Percentiles rank a stretch among this genome's conserved stretches.
Conservation (phyloP, 139 green algal genomes). For the Ulvella scutata region DNA sequence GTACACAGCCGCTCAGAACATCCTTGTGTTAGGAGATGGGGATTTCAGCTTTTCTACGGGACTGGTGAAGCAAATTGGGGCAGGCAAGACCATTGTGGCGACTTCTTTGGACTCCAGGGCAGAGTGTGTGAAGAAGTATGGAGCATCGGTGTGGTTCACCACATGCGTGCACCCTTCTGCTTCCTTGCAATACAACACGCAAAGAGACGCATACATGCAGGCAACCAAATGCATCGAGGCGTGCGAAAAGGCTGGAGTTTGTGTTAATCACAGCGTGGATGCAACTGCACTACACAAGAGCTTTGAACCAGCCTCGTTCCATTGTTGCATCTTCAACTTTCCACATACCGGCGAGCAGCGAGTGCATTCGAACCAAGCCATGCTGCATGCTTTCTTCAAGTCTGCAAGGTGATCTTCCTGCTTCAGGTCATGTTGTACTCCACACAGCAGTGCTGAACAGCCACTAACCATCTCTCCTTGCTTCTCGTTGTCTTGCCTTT, state of each 20-base stretch:
- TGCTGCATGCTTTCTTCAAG: conserved; percentile 2
- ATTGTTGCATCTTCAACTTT: conserved; percentile 8
- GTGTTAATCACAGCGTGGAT: background rate
- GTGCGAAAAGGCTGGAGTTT: background rate
- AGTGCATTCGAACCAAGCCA: background rate
- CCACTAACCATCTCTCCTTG: too few species aligned
- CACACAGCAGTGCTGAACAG: too few species aligned
- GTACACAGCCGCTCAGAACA: background rate
- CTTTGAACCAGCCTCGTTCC: background rate
- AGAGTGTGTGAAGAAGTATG: background rate
- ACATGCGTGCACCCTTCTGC: background rate
- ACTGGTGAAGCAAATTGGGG: background rate
- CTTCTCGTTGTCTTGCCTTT: too few species aligned
- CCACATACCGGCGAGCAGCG: background rate
- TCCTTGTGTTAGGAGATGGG: background rate
- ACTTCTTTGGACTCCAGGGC: background rate
- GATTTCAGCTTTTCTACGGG: conserved; percentile 7
- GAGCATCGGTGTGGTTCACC: background rate
- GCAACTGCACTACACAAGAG: background rate
- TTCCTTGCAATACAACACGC: background rate
- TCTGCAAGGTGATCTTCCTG: background rate
- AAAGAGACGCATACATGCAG: too few species aligned
- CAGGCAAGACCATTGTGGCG: background rate
- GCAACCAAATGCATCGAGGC: background rate
- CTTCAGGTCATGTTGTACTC: background rate